These are phyloP conservation scores for Paxillus involutus DNA, from an alignment of 768 basidiomycete genomes.

Conservation along the genomic window DNA sequence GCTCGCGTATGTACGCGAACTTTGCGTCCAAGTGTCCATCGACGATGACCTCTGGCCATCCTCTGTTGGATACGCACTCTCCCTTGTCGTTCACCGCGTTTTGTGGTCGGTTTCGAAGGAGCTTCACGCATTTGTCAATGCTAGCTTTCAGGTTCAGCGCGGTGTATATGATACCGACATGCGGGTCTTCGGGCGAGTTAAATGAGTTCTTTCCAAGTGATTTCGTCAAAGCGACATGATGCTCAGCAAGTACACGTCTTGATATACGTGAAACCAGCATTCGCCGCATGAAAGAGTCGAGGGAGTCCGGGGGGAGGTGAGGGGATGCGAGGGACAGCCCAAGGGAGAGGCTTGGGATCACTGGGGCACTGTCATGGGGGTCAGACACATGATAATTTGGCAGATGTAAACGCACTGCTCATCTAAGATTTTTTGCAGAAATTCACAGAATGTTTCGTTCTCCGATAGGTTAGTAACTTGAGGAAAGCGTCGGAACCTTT, in stretches of 20 bases:
- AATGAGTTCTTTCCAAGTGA: conserved; percentile 38
- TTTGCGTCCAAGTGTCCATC: conserved; percentile 70
- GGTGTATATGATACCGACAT: conserved; percentile 86
- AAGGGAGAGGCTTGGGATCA: conserved; percentile 80
- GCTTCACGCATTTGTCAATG: conserved; percentile 63
- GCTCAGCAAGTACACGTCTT: conserved; percentile 83
- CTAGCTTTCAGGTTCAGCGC: conserved; percentile 66
- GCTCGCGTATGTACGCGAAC: conserved; percentile 85
- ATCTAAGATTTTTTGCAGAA: conserved; percentile 60
- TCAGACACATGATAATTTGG: conserved; percentile 7
- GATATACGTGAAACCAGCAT: conserved; percentile 93
- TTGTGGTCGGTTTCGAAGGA: conserved; percentile 51
- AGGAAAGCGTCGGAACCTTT: conserved; percentile 73
- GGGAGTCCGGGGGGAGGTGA: conserved; percentile 70
- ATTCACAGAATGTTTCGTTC: conserved; percentile 77
- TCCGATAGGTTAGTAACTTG: conserved; percentile 69
- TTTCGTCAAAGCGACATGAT: conserved; percentile 81
- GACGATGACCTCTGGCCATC: conserved; percentile 65
- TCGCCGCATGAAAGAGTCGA: conserved; percentile 86
- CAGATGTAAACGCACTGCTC: conserved; percentile 63
- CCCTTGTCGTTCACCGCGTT: conserved; percentile 40
- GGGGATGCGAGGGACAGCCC: conserved; percentile 85
- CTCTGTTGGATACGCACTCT: conserved; percentile 25
- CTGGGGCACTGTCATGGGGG: conserved; percentile 53
- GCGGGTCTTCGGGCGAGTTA: conserved; percentile 46